These are phyloP conservation scores for Hypoxylon cercidicola DNA, from an alignment of 495 filamentous ascomycete species.

Conservation along the genomic window DNA sequence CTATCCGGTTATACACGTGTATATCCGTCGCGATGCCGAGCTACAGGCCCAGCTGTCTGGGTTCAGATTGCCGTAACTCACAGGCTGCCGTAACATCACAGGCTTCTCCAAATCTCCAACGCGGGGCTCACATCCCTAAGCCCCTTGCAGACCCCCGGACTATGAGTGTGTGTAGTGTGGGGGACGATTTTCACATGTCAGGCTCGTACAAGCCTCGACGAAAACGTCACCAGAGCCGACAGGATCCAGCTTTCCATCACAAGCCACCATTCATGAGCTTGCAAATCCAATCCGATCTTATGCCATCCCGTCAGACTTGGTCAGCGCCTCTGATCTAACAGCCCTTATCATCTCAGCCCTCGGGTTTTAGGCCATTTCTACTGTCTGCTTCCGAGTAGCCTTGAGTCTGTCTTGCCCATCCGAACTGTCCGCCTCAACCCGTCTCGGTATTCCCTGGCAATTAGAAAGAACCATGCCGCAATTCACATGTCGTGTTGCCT, in stretches of 20 bases:
- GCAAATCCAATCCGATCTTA: conserved; percentile 1
- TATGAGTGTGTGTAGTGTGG: conserved; percentile 22
- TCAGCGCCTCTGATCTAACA: conserved; percentile 23
- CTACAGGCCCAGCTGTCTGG: background rate
- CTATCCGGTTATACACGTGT: background rate
- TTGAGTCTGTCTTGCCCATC: conserved; percentile 18
- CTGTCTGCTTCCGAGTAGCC: conserved; percentile 27
- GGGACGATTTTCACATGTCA: conserved; percentile 40
- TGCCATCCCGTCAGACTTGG: conserved; percentile 29
- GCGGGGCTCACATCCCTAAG: conserved; percentile 22
- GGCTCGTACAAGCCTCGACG: conserved; percentile 19
- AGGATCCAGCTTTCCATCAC: conserved; percentile 33
- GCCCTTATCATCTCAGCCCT: conserved; percentile 24
- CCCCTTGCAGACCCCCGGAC: conserved; percentile 8
- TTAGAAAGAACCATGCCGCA: conserved; percentile 17
- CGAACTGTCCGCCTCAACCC: conserved; percentile 24
- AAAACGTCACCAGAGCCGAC: conserved; percentile 42
- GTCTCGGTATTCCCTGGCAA: conserved; percentile 17
- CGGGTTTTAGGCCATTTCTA: conserved; percentile 32
- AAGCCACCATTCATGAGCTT: conserved; percentile 38
- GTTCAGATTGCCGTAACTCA: background rate
- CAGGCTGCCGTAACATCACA: background rate
- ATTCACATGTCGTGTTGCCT: conserved; percentile 30
- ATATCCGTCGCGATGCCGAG: background rate
- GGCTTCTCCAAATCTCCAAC: conserved; percentile 30